Base-by-base conservation (phyloP, 768 basidiomycete species). In the Psilocybe cyanescens region DNA sequence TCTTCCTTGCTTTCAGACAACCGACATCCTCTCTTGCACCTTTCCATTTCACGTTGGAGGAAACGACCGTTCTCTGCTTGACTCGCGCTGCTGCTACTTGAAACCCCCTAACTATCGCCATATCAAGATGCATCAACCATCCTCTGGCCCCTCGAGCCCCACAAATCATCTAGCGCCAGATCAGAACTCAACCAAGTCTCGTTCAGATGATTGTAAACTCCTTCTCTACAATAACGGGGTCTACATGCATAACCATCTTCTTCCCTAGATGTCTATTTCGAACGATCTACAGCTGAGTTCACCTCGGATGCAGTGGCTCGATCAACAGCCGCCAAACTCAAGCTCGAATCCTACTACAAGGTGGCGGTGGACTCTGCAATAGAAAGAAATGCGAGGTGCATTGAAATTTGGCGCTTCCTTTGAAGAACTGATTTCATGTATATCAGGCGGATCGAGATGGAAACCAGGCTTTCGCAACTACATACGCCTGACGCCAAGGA, bases 271-370 rank as follows among this genome's bases (percentile, higher is more conserved):
- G 95, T 98, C 69, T 97, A 96, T 80, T 99, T 99, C 75, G 91
- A 97, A 74, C 85, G 97, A 63, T 88, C 89, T 55, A 91, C 91
- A 1, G 78, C 82, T 45, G 86, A 85, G 59, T 96, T 97, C 80
- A 90, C 90, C 16, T 86, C 94, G 65, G 89, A 92, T 71, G 91
- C 94, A 17, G 83, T 94, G 55, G 94, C 95, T 60, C 91, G 92
- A 53, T 90, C 94, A 7, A 97, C 94, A 51, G 92, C 92, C 28
- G 95, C 96, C 17, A 97, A 97, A 74, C 86, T 98, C 74, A 97
- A 97, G 76, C 88, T 99, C 58, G 96, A 97, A 76, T 92, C 96
- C 49, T 98, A 90, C 80, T 99, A 99, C 83, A 98, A 98, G 76
- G 91, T 98, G 60, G 95, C 96, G 4, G 97, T 99, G 35, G 95